phyloP scores from a whole-genome alignment of 1,284 basidiomycete genomes.

The Abortiporus biennis region DNA sequence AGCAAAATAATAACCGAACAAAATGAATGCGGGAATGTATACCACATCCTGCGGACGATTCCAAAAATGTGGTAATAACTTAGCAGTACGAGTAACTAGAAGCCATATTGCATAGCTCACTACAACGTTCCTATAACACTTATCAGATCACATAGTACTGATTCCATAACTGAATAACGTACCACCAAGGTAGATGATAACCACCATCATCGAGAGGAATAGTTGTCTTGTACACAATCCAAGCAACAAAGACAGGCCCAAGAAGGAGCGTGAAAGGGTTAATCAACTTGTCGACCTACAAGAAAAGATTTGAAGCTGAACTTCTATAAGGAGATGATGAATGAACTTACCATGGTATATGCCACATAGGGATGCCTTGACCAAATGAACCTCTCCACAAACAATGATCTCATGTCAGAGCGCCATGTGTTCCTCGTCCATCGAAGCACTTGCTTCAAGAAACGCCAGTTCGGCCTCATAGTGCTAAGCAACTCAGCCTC shows the following conservation, averaged over 20 bases:
- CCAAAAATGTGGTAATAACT: constrained; percentile 88
- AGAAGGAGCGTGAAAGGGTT: constrained; percentile 86
- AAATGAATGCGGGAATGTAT: constrained; percentile 87
- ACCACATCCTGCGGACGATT: constrained; percentile 79
- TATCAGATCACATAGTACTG: constrained; percentile 2
- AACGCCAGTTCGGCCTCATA: constrained; percentile 95
- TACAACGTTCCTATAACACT: constrained; percentile 60
- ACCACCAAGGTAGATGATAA: constrained; percentile 89
- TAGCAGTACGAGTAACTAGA: constrained; percentile 76
- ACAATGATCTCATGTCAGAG: constrained; percentile 81
- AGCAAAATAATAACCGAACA: constrained; percentile 74
- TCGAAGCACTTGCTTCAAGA: constrained; percentile 86
- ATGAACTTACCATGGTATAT: constrained; percentile 72
- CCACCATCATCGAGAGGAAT: constrained; percentile 64
- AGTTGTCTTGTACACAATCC: constrained; percentile 76
- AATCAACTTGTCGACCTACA: constrained; percentile 84
- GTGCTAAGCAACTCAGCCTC: constrained; percentile 88
- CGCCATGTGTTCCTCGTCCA: constrained; percentile 95
- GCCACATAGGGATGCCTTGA: constrained; percentile 86
- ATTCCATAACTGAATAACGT: constrained; percentile 25
- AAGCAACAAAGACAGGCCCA: constrained; percentile 73
- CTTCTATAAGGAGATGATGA: not conserved
- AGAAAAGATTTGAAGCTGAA: not conserved
- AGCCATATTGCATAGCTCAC: constrained; percentile 78
- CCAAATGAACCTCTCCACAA: constrained; percentile 86